Base-by-base conservation (phyloP, 2,329 filamentous ascomycete species). In the Acephala macrosclerotiorum region DNA sequence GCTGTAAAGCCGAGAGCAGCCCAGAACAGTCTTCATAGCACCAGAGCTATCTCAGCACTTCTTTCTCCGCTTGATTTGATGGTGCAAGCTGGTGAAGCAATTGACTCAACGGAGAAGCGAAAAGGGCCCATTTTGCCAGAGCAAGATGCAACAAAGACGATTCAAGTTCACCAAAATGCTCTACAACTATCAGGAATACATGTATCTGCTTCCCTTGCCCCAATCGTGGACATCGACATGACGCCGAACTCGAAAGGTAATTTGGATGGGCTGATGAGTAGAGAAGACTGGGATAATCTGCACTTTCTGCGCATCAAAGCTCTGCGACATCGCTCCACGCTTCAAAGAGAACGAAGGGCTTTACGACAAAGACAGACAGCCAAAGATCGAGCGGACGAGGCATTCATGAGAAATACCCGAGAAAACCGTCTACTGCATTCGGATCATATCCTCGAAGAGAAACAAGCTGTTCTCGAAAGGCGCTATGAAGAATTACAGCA, bases 331-430 rank as follows among this genome's bases (percentile, higher is more conserved):
- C 56, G 68, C 3, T 45, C 42, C 1, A 7, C 61, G 26, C n/a
- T 59, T 7, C 62, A 61, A 16, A 40, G 20, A 16, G 58, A 64
- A 61, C 64, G 66, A 1, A 59, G 49, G 35, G 51, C 66, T 70
- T 20, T 53, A 45, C 5, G 64, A 56, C 20, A 65, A 65, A 42
- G 57, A 64, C n/a, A n/a, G n/a, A 26, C 2, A 11, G 56, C 36
- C 4, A 70, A 67, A n/a, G 42, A 35, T 12, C 35, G 36, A 8
- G 61, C 68, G n/a, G 68, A 68, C 16, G 49, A 60, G n/a, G 25
- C 51, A 3, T 70, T 70, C 40, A 68, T 70, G 51, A 67, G 62
- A 29, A 61, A 49, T 61, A 57, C 66, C 16, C 63, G 64, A 35
- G 49, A 61, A 20, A 42, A 25, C 42, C 55, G 42, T n/a, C 35